These are phyloP conservation scores for Erysimum cheiranthoides DNA, from an alignment of 345 rosid species.

Conservation along the genomic window DNA sequence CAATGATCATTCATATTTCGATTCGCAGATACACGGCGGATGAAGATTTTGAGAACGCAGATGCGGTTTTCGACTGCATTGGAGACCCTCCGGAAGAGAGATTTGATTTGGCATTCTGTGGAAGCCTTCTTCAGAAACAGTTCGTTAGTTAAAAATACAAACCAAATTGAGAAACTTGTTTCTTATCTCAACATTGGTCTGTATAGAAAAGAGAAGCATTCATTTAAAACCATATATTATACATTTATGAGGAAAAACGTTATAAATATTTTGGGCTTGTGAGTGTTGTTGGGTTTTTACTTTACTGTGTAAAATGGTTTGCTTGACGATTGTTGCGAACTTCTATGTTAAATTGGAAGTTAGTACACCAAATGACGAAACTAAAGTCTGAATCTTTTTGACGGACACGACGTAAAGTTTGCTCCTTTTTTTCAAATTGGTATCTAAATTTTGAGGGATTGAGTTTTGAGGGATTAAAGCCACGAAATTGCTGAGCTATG, in stretches of 20 bases:
- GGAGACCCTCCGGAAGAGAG: conserved; percentile 96
- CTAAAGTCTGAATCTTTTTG: conserved; percentile 20
- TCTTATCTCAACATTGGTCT: conserved; percentile 17
- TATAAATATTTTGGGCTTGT: conserved; percentile 4
- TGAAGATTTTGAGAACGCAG: conserved; percentile 87
- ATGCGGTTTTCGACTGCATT: conserved; percentile 87
- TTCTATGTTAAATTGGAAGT: background rate
- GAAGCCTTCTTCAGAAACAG: conserved; percentile 82
- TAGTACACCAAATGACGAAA: background rate
- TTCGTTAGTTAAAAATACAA: conserved; percentile 52
- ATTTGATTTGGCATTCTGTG: conserved; percentile 82
- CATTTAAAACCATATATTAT: background rate
- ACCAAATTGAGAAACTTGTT: background rate
- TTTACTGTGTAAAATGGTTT: background rate
- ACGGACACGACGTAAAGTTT: conserved; percentile 16
- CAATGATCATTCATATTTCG: background rate
- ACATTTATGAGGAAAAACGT: background rate
- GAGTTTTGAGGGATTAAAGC: background rate
- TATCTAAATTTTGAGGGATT: conserved; percentile 8
- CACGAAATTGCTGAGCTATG: conserved; percentile 49
- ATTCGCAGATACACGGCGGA: conserved; percentile 79
- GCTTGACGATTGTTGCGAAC: background rate
- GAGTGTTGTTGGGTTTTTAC: background rate
- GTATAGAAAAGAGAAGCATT: background rate
- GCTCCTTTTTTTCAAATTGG: conserved; percentile 13